A percentile compares a stretch with the other conserved stretches of the same genome.
phyloP scores from a whole-genome alignment of 805 yeast genomes.

The Cyberlindnera mrakii region DNA sequence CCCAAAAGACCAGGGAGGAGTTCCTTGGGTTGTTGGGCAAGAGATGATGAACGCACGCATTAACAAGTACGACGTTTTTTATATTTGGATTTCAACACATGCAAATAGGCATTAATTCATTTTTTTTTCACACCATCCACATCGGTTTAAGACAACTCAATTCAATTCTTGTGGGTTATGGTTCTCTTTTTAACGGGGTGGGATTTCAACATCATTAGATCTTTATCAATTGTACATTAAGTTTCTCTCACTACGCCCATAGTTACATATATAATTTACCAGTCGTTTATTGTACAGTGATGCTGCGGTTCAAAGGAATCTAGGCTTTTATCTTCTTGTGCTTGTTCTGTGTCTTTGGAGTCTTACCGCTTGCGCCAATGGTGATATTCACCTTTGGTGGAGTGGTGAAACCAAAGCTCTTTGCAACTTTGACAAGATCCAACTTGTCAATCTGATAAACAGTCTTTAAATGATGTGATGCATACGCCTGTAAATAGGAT shows the following conservation, averaged over 20 bases:
- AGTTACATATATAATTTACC: no score
- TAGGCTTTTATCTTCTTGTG: slow-evolving; percentile 12
- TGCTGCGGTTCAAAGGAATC: background rate
- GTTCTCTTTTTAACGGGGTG: background rate
- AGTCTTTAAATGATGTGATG: slow-evolving; percentile 92
- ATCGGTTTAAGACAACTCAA: background rate
- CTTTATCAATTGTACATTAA: no score
- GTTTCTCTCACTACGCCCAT: no score
- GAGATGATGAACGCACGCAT: slow-evolving; percentile 24
- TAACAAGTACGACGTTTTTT: no score
- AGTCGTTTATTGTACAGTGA: background rate
- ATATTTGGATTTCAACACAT: slow-evolving; percentile 2
- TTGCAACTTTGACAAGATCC: slow-evolving; percentile 91
- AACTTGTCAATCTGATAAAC: slow-evolving; percentile 95
- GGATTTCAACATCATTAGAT: slow-evolving; percentile 3
- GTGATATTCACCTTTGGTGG: slow-evolving; percentile 97
- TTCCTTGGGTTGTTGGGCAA: slow-evolving; percentile 77
- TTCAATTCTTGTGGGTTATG: slow-evolving; percentile 1
- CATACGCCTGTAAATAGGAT: slow-evolving; percentile 93
- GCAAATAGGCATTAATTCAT: background rate
- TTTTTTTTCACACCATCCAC: no score
- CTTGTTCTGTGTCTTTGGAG: slow-evolving; percentile 27
- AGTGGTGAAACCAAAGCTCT: slow-evolving; percentile 87
- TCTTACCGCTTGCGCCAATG: slow-evolving; percentile 86
- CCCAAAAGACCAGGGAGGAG: slow-evolving; percentile 95